Base-by-base conservation (phyloP, 202 grass and related monocot species). In the Zizania palustris region DNA sequence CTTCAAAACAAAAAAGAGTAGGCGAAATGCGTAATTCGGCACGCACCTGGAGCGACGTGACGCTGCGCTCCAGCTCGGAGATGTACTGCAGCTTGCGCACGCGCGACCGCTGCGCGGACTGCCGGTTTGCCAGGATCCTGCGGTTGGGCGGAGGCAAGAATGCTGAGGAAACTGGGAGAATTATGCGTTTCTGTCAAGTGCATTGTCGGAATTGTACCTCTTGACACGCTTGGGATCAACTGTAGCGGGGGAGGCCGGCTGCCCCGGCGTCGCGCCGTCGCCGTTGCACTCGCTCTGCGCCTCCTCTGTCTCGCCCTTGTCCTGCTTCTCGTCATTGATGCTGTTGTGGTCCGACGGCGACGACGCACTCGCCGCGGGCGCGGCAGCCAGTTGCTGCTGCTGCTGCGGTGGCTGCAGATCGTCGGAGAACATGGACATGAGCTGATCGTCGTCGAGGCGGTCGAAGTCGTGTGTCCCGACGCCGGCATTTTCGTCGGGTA, bases 61-160 rank as follows among this genome's bases (percentile, higher is more conserved):
- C 86, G 82, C 81, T 93, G 73, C 90, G 90, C 79, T 97, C 93
- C 11, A 97, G 88, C 81, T 97, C 93, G 16, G 90, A 91, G 63
- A 97, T 93, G 84, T 97, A 97, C 73, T 97, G 93, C 82, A 97
- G 81, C 86, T 97, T 97, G 75, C 93, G 82, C 84, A 97, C 93
- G 49, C 93, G 90, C 59, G 93, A 97, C 82, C 90, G 85, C 88
- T 97, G 93, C 22, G 93, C 93, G 2, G 93, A 97, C 85, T 97
- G 93, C 80, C 93, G 84, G 66, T 97, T 97, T 18, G 93, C 93
- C 66, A 97, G 28, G 78, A 97, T 91, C 88, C 93, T 97, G 73
- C 21, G 1, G 12, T 19, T 15, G 75, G 28, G 28, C 4, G 22
- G 57, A 3, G 5, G 0, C 34, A n/a, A 46, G 9, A 33, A 61